phyloP scores from a whole-genome alignment of 805 yeast genomes.

The Ogataea pilisensis region DNA sequence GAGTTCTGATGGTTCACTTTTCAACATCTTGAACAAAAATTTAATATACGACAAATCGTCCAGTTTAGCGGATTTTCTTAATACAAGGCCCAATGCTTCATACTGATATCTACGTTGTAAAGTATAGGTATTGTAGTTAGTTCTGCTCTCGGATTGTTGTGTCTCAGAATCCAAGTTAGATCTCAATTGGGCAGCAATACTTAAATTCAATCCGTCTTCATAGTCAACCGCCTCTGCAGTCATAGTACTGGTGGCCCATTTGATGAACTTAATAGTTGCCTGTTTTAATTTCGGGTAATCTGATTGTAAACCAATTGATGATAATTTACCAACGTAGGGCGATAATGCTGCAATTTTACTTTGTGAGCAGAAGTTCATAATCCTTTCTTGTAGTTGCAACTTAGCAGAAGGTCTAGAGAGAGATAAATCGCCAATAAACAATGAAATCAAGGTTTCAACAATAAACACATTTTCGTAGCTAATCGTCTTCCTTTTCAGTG shows the following conservation, averaged over 20 bases:
- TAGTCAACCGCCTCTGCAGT: conserved; percentile 9
- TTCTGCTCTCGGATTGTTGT: conserved; percentile 34
- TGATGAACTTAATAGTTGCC: conserved; percentile 57
- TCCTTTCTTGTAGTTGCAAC: conserved; percentile 49
- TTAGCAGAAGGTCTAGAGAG: conserved; percentile 49
- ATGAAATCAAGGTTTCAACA: conserved; percentile 38
- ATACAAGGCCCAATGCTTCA: conserved; percentile 70
- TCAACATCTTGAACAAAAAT: conserved; percentile 68
- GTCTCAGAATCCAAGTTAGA: conserved; percentile 35
- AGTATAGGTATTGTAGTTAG: conserved; percentile 25
- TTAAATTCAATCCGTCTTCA: conserved; percentile 33
- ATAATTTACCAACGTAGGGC: conserved; percentile 41
- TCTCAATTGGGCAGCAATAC: conserved; percentile 50
- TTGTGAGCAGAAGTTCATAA: conserved; percentile 45
- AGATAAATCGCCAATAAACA: conserved; percentile 49
- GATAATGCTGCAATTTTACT: conserved; percentile 49
- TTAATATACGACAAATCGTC: conserved; percentile 49
- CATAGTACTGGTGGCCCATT: conserved; percentile 45
- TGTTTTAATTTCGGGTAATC: conserved; percentile 49
- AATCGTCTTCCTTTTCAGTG: conserved; percentile 44
- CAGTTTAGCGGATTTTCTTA: conserved; percentile 42
- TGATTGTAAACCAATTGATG: conserved; percentile 58
- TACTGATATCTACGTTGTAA: conserved; percentile 61
- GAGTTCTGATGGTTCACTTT: conserved; percentile 58
- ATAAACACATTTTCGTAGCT: conserved; percentile 48